Evolutionary conservation across 2,329 filamentous ascomycete species (phyloP), one percentile per base, ranked within the genome.

Genomic region (Elsinoe ampelina): DNA sequence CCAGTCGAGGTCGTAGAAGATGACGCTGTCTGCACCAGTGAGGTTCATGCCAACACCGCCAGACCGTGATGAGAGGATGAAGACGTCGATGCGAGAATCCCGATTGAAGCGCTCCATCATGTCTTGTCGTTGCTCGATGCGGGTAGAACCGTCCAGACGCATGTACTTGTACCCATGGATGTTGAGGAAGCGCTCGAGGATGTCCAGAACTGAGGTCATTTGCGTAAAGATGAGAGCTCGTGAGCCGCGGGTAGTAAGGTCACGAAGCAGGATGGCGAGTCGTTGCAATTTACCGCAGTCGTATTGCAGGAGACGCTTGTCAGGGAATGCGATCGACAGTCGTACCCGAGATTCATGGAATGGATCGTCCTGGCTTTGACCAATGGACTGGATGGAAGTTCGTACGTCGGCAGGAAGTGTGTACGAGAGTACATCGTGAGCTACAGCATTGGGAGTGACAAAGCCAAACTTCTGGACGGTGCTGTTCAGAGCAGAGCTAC

Each of bases 1-100:
- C 95, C 95, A 98, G 69, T 98, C 93, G 59, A 97, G 84, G 67
- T 98, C 93, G 72, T 97, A 98, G 71, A 98, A 98, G 63, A 98
- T 96, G 65, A 98, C 93, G 0, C 91, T 95, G 70, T 97, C 93
- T 4, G 93, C 93, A 50, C 93, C 93, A 0, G 92, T 97, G 42
- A 98, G 78, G 65, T 98, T 98, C 75, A 98, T 95, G 58, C 93
- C 93, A 0, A 98, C 77, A 57, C 93, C 93, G 63, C 93, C 93
- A 0, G 93, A 96, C 58, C 93, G 84, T 51, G 90, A 95, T 0
- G 92, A 97, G 4, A 98, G 75, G 64, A 98, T 98, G 74, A 98
- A 98, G 61, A 86, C 92, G 12, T 95, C 78, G 59, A 98, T 97
- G 48, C 91, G 87, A 1, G 84, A 81, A 70, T 98, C 93, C 60